Evolutionary conservation across 2,329 filamentous ascomycete genomes (phyloP).

Genomic region (Phoma herbarum): DNA sequence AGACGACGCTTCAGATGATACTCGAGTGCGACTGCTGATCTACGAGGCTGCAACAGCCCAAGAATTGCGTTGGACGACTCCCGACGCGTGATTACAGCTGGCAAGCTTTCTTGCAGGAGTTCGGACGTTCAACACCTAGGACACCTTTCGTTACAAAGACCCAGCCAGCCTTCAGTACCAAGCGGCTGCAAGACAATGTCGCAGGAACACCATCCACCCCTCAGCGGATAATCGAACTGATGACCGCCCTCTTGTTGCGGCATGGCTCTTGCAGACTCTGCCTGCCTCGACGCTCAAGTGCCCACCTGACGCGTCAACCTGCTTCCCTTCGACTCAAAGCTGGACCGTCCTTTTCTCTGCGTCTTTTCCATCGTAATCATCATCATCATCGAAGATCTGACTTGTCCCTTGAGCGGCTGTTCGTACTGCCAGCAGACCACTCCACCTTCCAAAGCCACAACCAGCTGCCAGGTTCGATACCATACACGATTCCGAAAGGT

Average conservation of each 20-base stretch:
- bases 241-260: not conserved
- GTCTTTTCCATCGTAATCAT: not conserved
- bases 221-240: not conserved
- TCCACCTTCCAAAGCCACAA: conserved; percentile 25
- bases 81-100: not conserved
- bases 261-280: not conserved
- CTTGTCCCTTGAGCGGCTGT: not conserved
- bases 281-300: not conserved
- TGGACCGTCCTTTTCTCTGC: not conserved
- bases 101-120: not conserved
- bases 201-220: not conserved
- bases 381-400: not conserved
- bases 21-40: not conserved
- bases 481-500: conserved; percentile 23
- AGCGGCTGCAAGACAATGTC: not conserved
- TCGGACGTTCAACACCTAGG: not conserved
- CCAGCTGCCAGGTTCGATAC: conserved; percentile 22
- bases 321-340: not conserved
- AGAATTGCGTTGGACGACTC: not conserved
- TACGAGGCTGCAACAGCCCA: not conserved
- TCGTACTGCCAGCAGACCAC: conserved; percentile 5
- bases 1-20: not conserved
- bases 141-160: not conserved
- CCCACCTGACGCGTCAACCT: not conserved
- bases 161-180: not conserved